phyloP scores from a whole-genome alignment of 176 grass and related monocot genomes.

The maize (Zea mays) region DNA sequence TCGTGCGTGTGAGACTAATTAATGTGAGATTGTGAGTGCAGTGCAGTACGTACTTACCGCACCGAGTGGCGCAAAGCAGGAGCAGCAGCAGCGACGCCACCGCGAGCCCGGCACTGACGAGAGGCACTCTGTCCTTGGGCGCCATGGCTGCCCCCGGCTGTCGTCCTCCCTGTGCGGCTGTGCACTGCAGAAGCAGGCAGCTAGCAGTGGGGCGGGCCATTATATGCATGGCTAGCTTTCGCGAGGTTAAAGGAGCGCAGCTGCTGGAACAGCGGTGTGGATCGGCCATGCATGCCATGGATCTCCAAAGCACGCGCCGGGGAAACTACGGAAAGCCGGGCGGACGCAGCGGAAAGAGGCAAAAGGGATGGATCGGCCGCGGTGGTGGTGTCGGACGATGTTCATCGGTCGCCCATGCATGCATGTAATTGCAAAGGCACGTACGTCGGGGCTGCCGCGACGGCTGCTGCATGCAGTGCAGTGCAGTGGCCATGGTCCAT shows the following conservation, averaged over 20 bases:
- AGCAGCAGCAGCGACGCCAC: neutral
- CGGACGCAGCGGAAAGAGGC: conserved; percentile 30
- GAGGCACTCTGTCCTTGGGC: neutral
- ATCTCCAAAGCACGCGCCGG: conserved; percentile 41
- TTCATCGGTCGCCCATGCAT: too few relatives aligned
- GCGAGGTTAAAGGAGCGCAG: too few relatives aligned
- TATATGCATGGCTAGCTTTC: conserved; percentile 27
- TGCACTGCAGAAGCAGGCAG: neutral
- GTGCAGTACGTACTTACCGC: conserved; percentile 45
- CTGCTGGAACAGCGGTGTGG: conserved; percentile 21
- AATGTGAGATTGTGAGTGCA: too few relatives aligned
- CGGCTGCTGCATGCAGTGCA: too few relatives aligned
- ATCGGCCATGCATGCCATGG: conserved; percentile 62
- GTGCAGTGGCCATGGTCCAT: conserved; percentile 13
- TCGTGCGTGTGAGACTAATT: too few relatives aligned
- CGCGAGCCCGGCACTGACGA: neutral
- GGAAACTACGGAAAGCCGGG: conserved; percentile 24
- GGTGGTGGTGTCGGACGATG: neutral
- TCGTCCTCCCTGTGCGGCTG: too few relatives aligned
- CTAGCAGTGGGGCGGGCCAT: neutral
- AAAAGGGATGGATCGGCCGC: conserved; percentile 7
- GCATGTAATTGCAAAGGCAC: too few relatives aligned
- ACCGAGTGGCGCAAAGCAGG: conserved; percentile 8
- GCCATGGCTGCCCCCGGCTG: too few relatives aligned
- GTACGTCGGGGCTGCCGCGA: too few relatives aligned